These are phyloP conservation scores for Angomonas deanei DNA, from an alignment of 208 protist species.

Conservation along the genomic window DNA sequence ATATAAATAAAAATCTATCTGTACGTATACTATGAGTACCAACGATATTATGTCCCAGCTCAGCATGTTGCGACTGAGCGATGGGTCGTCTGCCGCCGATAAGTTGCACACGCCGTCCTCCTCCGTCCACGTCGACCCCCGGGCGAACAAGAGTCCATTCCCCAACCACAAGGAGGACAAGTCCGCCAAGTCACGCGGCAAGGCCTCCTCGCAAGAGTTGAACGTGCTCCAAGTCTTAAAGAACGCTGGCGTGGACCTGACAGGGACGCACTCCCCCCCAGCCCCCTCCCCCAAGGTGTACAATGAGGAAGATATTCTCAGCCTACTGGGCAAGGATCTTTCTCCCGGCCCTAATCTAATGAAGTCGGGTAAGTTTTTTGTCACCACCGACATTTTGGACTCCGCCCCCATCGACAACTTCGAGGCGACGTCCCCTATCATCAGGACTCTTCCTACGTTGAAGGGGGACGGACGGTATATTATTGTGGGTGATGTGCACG, in stretches of 20 bases:
- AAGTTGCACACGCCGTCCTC: conserved; percentile 14
- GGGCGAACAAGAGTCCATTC: neutral
- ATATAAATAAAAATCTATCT: too few species aligned
- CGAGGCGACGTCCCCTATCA: conserved; percentile 45
- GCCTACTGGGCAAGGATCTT: neutral
- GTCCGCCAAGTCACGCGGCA: too few species aligned
- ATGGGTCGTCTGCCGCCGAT: conserved; percentile 24
- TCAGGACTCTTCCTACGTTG: conserved; percentile 50
- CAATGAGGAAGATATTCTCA: conserved; percentile 4
- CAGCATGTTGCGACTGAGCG: conserved; percentile 32
- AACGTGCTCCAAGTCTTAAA: neutral
- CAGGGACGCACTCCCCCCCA: neutral
- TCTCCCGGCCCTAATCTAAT: conserved; percentile 6
- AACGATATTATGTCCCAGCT: conserved; percentile 31
- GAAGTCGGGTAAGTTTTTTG: conserved; percentile 5
- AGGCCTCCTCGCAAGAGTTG: neutral
- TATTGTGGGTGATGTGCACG: conserved; percentile 89
- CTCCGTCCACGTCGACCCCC: conserved; percentile 8
- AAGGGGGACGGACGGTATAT: conserved; percentile 56
- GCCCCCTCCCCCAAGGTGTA: conserved; percentile 9
- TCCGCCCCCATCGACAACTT: conserved; percentile 44
- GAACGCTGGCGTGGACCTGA: neutral
- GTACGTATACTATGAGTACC: conserved; percentile 11
- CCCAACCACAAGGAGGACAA: neutral
- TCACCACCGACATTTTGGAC: conserved; percentile 4